Evolutionary conservation across 306 rosid genomes (phyloP).

Genomic region (barrel medic (Medicago truncatula)): MtrunA17r5.0-ANR NC_053045.1:57327501-57328000

Average conservation of each 20-base stretch:
- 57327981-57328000: constrained; percentile 51
- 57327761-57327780: constrained; percentile 53
- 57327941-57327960: constrained; percentile 67
- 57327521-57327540: constrained; percentile 15
- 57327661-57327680: constrained; percentile 15
- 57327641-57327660: constrained; percentile 10
- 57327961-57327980: constrained; percentile 60
- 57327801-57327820: constrained; percentile 53
- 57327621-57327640: constrained; percentile 13
- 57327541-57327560: constrained; percentile 24
- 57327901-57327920: constrained; percentile 54
- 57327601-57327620: constrained; percentile 16
- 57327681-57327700: constrained; percentile 17
- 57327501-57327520: constrained; percentile 22
- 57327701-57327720: constrained; percentile 22
- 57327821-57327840: constrained; percentile 54
- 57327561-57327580: constrained; percentile 11
- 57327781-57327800: constrained; percentile 44
- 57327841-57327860: constrained; percentile 64
- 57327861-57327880: constrained; percentile 58
- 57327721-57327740: constrained; percentile 28
- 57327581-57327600: constrained; percentile 14
- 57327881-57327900: constrained; percentile 51
- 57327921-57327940: constrained; percentile 55
- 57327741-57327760: constrained; percentile 35